A percentile compares a stretch with the other conserved stretches of the same genome.
These are phyloP conservation scores for Acarospora socialis DNA, from an alignment of 2,329 filamentous ascomycete species.

Conservation along the genomic window DNA sequence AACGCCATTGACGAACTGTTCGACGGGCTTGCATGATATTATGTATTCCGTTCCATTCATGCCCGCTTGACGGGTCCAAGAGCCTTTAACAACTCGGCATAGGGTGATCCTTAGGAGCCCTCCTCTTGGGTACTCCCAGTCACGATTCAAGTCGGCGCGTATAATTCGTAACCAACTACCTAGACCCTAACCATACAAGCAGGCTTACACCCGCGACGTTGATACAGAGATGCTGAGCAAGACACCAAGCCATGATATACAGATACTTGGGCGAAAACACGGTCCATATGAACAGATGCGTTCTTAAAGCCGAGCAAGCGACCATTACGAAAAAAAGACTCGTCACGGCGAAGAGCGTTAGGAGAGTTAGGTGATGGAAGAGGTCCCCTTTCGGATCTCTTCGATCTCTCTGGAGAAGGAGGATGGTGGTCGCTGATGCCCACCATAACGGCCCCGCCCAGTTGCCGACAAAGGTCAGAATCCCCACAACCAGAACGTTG, in stretches of 20 bases:
- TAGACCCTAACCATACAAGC: conserved; percentile 45
- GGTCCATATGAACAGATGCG: conserved; percentile 95
- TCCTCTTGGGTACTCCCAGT: no score
- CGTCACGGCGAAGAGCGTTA: conserved; percentile 56
- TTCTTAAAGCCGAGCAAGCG: conserved; percentile 68
- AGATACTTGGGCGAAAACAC: conserved; percentile 96
- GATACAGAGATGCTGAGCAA: conserved; percentile 64
- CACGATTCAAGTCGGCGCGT: no score
- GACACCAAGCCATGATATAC: conserved; percentile 77
- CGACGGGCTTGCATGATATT: conserved; percentile 40
- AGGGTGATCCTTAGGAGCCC: no score
- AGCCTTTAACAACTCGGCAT: no score
- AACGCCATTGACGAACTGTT: conserved; percentile 59
- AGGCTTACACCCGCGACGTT: conserved; percentile 50
- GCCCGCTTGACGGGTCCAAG: no score
- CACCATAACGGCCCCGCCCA: conserved; percentile 90
- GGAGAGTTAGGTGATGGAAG: conserved; percentile 41
- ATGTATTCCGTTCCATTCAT: no score
- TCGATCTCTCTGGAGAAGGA: conserved; percentile 28
- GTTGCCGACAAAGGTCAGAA: conserved; percentile 75
- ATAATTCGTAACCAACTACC: no score
- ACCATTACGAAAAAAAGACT: conserved; percentile 66
- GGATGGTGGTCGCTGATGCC: conserved; percentile 50
- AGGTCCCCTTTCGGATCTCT: conserved; percentile 3
- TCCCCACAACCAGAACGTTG: conserved; percentile 64